Evolutionary conservation across 192 early-diverging fungal genomes (phyloP).

Genomic region (Coemansia sp.): DNA sequence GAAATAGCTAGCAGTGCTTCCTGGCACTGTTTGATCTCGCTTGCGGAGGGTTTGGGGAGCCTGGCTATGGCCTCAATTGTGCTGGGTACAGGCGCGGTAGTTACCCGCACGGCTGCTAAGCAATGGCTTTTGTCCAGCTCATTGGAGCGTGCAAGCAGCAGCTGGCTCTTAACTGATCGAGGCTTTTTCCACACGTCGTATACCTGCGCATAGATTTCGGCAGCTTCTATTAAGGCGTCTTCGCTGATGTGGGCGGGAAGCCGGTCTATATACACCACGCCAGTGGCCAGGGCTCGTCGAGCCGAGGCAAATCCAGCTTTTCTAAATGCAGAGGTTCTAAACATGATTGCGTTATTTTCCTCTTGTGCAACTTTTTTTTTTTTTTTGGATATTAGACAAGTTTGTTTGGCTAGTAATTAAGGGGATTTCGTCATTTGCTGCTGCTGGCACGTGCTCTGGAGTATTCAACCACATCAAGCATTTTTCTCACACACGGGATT

Average conservation of each 20-base stretch:
- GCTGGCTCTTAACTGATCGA: too few relatives aligned
- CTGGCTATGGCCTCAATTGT: slow-evolving; percentile 17
- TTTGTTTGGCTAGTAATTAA: too few relatives aligned
- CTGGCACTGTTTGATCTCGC: slow-evolving; percentile 10
- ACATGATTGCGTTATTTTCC: too few relatives aligned
- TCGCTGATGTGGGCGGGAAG: slow-evolving; percentile 3
- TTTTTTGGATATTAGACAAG: too few relatives aligned
- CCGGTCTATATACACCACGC: slow-evolving; percentile 7
- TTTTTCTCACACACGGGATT: too few relatives aligned
- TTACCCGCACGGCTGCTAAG: slow-evolving; percentile 26
- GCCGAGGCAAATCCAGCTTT: neutral
- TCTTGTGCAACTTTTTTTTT: too few relatives aligned
- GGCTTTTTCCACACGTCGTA: slow-evolving; percentile 9
- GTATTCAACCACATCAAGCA: too few relatives aligned
- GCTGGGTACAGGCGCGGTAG: slow-evolving; percentile 15
- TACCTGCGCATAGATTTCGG: slow-evolving; percentile 1
- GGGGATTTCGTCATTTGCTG: neutral
- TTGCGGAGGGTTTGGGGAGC: slow-evolving; percentile 16
- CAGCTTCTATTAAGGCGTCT: neutral
- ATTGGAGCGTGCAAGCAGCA: too few relatives aligned
- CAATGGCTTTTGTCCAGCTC: too few relatives aligned
- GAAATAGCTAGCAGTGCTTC: neutral
- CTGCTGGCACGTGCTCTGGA: neutral
- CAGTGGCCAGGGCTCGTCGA: slow-evolving; percentile 21
- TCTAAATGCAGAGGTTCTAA: too few relatives aligned